These are phyloP conservation scores for Neopestalotiopsis clavispora DNA, from an alignment of 2,329 filamentous ascomycete species.

Conservation along the genomic window DNA sequence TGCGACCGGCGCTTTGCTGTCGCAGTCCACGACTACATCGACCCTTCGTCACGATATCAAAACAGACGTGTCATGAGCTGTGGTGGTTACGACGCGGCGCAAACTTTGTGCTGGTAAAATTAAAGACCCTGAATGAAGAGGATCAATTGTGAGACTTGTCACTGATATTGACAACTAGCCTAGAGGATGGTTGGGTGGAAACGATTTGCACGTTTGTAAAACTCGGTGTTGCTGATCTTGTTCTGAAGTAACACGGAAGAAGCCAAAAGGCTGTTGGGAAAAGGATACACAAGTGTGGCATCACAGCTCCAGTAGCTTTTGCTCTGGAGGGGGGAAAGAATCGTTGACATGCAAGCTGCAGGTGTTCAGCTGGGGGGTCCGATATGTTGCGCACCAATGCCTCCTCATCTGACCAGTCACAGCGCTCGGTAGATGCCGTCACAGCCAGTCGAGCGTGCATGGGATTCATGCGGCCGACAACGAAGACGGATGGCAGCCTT, in stretches of 20 bases:
- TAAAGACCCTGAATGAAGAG: no score
- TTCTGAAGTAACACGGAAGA: not conserved
- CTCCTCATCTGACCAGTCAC: constrained; percentile 7
- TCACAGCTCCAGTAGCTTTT: not conserved
- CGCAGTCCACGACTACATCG: no score
- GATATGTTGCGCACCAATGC: not conserved
- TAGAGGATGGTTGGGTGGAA: not conserved
- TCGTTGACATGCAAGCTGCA: not conserved
- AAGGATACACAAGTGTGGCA: not conserved
- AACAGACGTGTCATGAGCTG: no score
- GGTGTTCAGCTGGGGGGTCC: constrained; percentile 3
- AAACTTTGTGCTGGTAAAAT: no score
- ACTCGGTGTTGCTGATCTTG: not conserved
- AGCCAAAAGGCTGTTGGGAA: not conserved
- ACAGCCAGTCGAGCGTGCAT: constrained; percentile 5
- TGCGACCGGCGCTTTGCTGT: no score
- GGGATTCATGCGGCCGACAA: constrained; percentile 3
- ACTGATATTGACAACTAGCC: not conserved
- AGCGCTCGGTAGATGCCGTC: not conserved
- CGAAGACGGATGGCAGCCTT: constrained; percentile 4
- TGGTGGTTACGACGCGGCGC: no score
- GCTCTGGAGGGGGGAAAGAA: not conserved
- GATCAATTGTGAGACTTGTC: no score
- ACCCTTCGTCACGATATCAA: no score
- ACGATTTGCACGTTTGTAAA: not conserved